Evolutionary conservation across 768 basidiomycete species (phyloP).

Genomic region (Auriscalpium microsporum): DNA sequence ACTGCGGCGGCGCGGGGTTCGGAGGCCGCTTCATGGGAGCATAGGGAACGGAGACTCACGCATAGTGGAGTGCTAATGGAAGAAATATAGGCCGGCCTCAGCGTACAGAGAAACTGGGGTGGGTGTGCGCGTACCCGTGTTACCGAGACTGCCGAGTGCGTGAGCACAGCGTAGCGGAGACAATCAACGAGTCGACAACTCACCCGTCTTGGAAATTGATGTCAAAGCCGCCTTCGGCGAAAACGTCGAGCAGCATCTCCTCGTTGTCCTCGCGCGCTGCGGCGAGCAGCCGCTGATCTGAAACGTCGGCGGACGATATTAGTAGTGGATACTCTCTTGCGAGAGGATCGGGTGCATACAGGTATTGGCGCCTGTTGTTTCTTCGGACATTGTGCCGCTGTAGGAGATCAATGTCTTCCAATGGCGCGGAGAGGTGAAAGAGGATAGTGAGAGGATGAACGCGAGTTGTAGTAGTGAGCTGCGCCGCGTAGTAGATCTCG

Average conservation of each 20-base stretch:
- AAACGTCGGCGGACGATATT: background rate
- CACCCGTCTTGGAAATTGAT: conserved; percentile 78
- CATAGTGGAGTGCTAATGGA: conserved; percentile 55
- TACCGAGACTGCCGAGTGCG: conserved; percentile 43
- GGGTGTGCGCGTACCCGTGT: conserved; percentile 52
- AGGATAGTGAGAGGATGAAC: too few relatives aligned
- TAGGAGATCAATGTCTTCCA: too few relatives aligned
- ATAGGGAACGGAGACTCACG: conserved; percentile 36
- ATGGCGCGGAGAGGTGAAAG: too few relatives aligned
- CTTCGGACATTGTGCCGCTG: conserved; percentile 8
- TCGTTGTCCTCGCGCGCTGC: conserved; percentile 71
- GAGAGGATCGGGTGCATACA: conserved; percentile 5
- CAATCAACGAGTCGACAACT: conserved; percentile 20
- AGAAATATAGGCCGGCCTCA: background rate
- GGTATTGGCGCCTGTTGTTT: conserved; percentile 14
- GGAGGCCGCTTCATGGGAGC: background rate
- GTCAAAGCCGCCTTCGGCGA: conserved; percentile 49
- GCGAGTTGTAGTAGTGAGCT: too few relatives aligned
- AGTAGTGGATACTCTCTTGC: too few relatives aligned
- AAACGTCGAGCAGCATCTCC: conserved; percentile 53
- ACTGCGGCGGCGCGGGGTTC: conserved; percentile 23
- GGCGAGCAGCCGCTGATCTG: conserved; percentile 65
- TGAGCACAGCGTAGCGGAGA: background rate
- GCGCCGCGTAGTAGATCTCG: too few relatives aligned
- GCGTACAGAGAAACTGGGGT: background rate